Base-by-base conservation (phyloP, 1,284 basidiomycete genomes). In the Boletellus dicymbophilus region DNA sequence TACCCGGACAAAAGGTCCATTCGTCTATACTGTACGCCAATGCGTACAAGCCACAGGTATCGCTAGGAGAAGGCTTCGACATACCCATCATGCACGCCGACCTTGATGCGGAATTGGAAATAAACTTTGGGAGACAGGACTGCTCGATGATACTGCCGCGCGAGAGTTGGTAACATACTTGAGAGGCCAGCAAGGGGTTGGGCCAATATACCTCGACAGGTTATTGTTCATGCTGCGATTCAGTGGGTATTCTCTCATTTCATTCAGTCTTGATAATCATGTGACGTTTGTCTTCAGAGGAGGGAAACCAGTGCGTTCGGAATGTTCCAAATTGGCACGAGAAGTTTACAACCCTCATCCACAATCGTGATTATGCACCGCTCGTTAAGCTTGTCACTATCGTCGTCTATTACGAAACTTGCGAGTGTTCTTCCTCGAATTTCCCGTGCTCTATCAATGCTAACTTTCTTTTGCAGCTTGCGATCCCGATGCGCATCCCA, bases 11-110 rank as follows among this genome's bases (percentile, higher is more conserved):
- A 36, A 68, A 59, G 34, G 36, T 67, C 2, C 63, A 66, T 15
- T 62, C 58, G 10, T 69, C 63, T 0, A 46, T 69, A 36, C 31
- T 69, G n/a, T 67, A 52, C 46, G 58, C 53, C 6, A 63, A 59
- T 2, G 34, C 48, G 3, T 66, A 66, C 37, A 48, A 46, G n/a
- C 63, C 66, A 13, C 46, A 10, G 3, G 67, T 62, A 9, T 56
- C 53, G 3, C 37, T 67, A 1, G 66, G 64, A 40, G 55, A 62
- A 6, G 67, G 63, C 12, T 67, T 63, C 23, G 57, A 60, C 6
- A 54, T 67, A 40, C 55, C 63, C 4, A 41, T 54, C 21, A n/a
- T 49, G 11, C 61, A 52, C 12, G 9, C 21, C 10, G 46, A 42
- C 31, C 23, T 41, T 2, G 48, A 48, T 39, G 7, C 16, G 0